These are phyloP conservation scores for Schizophyllum amplum DNA, from an alignment of 1,284 basidiomycete species.

Conservation along the genomic window DNA sequence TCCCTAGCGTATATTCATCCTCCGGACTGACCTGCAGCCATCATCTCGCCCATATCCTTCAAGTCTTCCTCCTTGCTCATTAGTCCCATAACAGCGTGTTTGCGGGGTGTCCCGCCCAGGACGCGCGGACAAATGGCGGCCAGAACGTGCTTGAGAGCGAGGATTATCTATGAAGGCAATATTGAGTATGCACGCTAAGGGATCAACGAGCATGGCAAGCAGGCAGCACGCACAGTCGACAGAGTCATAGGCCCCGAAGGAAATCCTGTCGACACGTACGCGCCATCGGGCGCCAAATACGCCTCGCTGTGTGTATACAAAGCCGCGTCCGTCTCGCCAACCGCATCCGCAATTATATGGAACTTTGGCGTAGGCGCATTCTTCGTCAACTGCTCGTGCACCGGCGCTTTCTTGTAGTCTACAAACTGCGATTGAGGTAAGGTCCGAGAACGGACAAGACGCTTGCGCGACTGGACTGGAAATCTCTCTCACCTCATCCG, in stretches of 20 bases:
- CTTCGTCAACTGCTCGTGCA: conserved; percentile 26
- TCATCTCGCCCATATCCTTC: conserved; percentile 26
- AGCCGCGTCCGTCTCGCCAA: conserved; percentile 17
- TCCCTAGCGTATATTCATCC: neutral
- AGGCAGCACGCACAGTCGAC: neutral
- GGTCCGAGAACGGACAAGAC: no score
- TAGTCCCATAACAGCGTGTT: conserved; percentile 22
- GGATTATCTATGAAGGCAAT: neutral
- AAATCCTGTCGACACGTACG: conserved; percentile 37
- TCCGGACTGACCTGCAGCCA: conserved; percentile 34
- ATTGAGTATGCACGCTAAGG: no score
- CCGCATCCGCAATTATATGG: conserved; percentile 22
- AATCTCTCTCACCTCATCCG: conserved; percentile 31
- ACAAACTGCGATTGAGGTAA: conserved; percentile 26
- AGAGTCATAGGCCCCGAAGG: conserved; percentile 17
- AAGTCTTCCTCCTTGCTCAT: conserved; percentile 26
- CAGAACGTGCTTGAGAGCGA: neutral
- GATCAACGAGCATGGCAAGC: no score
- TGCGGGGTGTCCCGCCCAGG: neutral
- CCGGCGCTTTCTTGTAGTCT: conserved; percentile 36
- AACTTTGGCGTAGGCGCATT: conserved; percentile 24
- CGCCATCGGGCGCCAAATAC: conserved; percentile 40
- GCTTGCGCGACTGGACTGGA: no score
- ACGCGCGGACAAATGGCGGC: neutral
- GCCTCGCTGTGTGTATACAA: conserved; percentile 24